phyloP scores from a whole-genome alignment of 495 filamentous ascomycete genomes.

The Hypomontagnella monticulosa region DNA sequence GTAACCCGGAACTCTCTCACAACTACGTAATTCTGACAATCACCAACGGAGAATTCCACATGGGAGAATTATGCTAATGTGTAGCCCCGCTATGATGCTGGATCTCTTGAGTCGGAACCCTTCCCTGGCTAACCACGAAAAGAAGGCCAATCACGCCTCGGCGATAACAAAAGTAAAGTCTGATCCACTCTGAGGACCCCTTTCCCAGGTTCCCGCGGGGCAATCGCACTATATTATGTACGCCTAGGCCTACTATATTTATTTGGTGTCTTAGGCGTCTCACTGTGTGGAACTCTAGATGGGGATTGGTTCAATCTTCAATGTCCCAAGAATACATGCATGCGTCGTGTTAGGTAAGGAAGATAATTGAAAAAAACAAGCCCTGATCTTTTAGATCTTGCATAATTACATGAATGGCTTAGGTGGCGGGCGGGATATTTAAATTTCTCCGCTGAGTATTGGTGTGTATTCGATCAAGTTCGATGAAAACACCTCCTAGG shows the following conservation, averaged over 20 bases:
- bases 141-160: conserved; percentile 23
- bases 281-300: conserved; percentile 30
- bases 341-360: no score
- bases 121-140: conserved; percentile 8
- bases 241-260: no score
- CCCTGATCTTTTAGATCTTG: conserved; percentile 38
- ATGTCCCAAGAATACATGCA: no score
- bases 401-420: conserved; percentile 34
- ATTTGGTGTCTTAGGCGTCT: conserved; percentile 10
- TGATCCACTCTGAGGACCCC: conserved; percentile 29
- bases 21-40: no score
- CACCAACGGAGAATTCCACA: no score
- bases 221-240: conserved; percentile 1
- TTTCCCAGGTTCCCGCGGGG: conserved; percentile 27
- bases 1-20: no score
- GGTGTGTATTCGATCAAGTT: not conserved
- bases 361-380: conserved; percentile 7
- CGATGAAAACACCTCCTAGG: no score
- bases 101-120: conserved; percentile 5
- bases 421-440: conserved; percentile 17
- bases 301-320: not conserved
- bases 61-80: not conserved
- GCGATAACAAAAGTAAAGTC: conserved; percentile 29
- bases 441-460: conserved; percentile 3
- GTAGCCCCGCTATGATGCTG: conserved; percentile 24